Base-by-base conservation (phyloP, 2,329 filamentous ascomycete genomes). In the Colletotrichum ledebouriae region DNA sequence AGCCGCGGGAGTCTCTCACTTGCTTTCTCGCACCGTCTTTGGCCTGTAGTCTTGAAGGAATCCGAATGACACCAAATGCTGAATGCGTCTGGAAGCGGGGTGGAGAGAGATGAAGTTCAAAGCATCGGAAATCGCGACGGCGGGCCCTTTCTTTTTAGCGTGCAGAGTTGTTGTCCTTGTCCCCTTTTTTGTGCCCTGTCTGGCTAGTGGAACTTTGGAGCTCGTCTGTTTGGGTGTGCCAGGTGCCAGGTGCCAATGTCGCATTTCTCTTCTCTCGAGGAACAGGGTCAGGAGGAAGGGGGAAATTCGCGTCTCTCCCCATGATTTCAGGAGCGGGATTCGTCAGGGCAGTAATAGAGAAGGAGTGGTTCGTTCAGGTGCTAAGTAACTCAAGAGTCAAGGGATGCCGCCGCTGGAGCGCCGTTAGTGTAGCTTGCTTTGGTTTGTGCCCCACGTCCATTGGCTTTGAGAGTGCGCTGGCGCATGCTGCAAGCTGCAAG, bases 61-160 rank as follows among this genome's bases (percentile, higher is more conserved):
- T n/a, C n/a, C n/a, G n/a, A n/a, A 37, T 46, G 46, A 46, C 44
- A 49, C 44, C 46, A 55, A 65, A 39, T 55, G 41, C 44, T 52
- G 61, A 59, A 39, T 55, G 41, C 42, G 66, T 64, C 66, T 56
- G 56, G 61, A 69, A 66, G 62, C 55, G 55, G 61, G 61, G 65
- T 69, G 66, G 66, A 69, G 56, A 66, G 66, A 42, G 55, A 60
- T 34, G 66, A 69, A 69, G 66, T 61, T 69, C 61, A 69, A 56
- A 60, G 52, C 66, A 69, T 59, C 49, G 50, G 49, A 44, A 68
- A 34, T 69, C 49, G 63, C 56, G 66, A 60, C 42, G 66, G 66
- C 66, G 61, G 61, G 56, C 66, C 66, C 62, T 66, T 55, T 69
- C 62, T 66, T 69, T 67, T 66, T 69, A 69, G 66, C 66, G 66